These are phyloP conservation scores for Tolypocladium tropicale DNA, from an alignment of 2,329 filamentous ascomycete species.

Conservation along the genomic window DNA sequence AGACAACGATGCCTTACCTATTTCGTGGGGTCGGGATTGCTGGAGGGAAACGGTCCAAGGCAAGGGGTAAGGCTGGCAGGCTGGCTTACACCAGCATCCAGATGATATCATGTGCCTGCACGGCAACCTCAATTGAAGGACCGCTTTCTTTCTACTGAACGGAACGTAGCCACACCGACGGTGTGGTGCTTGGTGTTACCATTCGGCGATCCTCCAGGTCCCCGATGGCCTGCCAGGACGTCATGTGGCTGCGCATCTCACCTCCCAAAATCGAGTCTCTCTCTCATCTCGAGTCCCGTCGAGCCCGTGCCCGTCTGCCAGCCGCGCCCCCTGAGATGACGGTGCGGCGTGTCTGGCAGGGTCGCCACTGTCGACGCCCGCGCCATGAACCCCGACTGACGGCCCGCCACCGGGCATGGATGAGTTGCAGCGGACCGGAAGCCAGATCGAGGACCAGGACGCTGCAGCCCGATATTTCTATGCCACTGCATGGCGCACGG, in stretches of 20 bases:
- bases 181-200: neutral
- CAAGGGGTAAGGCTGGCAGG: neutral
- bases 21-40: slow-evolving; percentile 2
- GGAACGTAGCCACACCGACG: neutral
- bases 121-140: neutral
- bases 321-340: neutral
- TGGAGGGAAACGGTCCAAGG: neutral
- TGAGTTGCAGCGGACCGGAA: neutral
- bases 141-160: neutral
- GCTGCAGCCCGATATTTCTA: neutral
- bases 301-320: neutral
- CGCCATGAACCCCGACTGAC: neutral
- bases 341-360: neutral
- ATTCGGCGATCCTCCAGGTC: neutral
- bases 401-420: neutral
- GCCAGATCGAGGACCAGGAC: neutral
- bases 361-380: neutral
- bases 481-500: neutral
- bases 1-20: slow-evolving; percentile 10
- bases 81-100: neutral
- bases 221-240: neutral
- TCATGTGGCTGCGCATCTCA: neutral
- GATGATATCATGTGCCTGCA: neutral
- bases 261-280: neutral
- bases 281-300: neutral